Evolutionary conservation across 257 asterid species (phyloP), one percentile per base, ranked within the genome.

Genomic region (Primulina tabacum): DNA sequence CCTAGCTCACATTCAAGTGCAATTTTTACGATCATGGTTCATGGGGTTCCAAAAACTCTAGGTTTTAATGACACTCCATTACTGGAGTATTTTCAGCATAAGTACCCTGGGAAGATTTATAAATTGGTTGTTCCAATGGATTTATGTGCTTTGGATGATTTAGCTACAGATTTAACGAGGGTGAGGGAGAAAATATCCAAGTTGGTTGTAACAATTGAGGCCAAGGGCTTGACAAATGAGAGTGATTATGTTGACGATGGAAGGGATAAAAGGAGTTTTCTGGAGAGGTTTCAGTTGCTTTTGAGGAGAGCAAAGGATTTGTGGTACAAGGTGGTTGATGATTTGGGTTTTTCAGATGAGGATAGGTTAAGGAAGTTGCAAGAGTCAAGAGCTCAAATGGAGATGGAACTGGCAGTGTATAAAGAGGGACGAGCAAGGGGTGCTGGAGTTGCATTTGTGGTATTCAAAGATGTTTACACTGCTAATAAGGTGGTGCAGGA

Each of bases 331-430:
- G 80, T 80, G 64, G 33, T 84, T 72, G 88, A 86, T 58, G 89
- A 84, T 21, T 37, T 91, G 74, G 98, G 99, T 0, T 86, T 94
- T 63, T 89, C 99, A 1, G 97, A 88, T 35, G 99, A 91, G 82
- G 96, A 91, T 74, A 94, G 77, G 74, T 72, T 94, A 80, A 89
- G 97, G 81, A 89, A 88, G 82, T 78, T 94, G 85, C 98, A 94
- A 78, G 99, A 89, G 82, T 71, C 60, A 72, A 85, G 99, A 78
- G 99, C 99, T 47, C 97, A 94, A 82, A 75, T 89, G 74, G 99
- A 94, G 82, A 94, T 94, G 99, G 97, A 94, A 82, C 91, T 91
- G 99, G 92, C 92, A 20, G 90, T 96, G 70, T 93, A 93, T 72
- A 93, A 90, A 81, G 97, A 93, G n/a, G 97, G 97, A 38, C 84